Evolutionary conservation across 805 yeast genomes (phyloP).

Genomic region (Kazachstania bromeliacearum): DNA sequence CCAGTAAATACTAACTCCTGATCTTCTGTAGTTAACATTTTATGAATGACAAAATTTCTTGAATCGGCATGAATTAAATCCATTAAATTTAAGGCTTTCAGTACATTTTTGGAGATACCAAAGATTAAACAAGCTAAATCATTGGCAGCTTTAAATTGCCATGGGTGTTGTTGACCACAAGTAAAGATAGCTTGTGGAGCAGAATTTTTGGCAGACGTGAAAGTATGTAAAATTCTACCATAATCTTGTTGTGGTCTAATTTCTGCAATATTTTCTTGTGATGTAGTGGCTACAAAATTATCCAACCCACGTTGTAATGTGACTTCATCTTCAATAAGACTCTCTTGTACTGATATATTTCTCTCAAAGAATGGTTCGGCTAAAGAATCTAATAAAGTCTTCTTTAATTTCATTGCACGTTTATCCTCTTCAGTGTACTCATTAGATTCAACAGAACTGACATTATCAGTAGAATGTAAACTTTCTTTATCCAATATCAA

Average conservation of each 20-base stretch:
- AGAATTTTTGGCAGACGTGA: conserved; percentile 60
- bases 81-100: conserved; percentile 54
- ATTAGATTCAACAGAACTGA: background rate
- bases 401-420: conserved; percentile 14
- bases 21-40: conserved; percentile 33
- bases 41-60: conserved; percentile 55
- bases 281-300: conserved; percentile 3
- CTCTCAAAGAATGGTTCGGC: conserved; percentile 30
- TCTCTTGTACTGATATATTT: conserved; percentile 14
- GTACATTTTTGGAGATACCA: conserved; percentile 61
- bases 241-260: conserved; percentile 18
- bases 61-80: conserved; percentile 74
- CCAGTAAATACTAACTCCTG: conserved; percentile 63
- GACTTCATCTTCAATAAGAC: conserved; percentile 12
- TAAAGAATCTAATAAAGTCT: conserved; percentile 23
- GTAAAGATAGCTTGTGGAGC: conserved; percentile 82
- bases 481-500: conserved; percentile 17
- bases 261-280: conserved; percentile 5
- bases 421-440: conserved; percentile 4
- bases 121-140: conserved; percentile 83
- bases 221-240: conserved; percentile 48
- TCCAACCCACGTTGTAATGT: conserved; percentile 31
- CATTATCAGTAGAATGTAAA: background rate
- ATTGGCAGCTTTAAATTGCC: conserved; percentile 75
- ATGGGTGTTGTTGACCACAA: conserved; percentile 63